Percentiles rank a stretch among this genome's conserved stretches.
Conservation (phyloP, 2,329 filamentous ascomycete species). For the Coniochaeta pulveracea region DNA sequence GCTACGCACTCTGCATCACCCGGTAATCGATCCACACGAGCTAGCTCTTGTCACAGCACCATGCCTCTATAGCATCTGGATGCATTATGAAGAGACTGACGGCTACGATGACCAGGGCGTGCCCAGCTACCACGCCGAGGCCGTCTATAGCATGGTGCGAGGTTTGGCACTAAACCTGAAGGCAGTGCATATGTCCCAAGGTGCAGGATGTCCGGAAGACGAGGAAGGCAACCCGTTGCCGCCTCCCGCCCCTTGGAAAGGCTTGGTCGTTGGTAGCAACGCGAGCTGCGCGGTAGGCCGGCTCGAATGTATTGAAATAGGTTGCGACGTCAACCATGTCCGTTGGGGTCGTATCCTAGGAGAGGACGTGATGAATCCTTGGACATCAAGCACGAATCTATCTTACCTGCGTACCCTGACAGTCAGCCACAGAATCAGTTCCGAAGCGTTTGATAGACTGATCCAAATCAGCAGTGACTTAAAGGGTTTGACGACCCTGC, state of each 20-base stretch:
- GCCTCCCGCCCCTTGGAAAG: background rate
- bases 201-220: background rate
- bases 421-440: background rate
- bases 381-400: background rate
- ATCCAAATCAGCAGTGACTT: background rate
- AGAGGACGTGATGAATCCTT: background rate
- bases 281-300: background rate
- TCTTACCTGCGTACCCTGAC: background rate
- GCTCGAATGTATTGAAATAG: background rate
- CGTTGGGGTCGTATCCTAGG: no score
- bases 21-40: background rate
- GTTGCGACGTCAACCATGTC: no score
- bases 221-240: background rate
- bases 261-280: background rate
- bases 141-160: background rate
- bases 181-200: background rate
- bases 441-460: background rate
- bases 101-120: background rate
- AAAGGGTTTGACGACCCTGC: background rate
- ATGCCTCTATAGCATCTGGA: background rate
- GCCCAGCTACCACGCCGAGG: background rate
- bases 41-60: conserved; percentile 1
- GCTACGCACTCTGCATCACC: background rate
- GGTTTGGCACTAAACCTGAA: background rate
- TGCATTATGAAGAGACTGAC: background rate